phyloP scores from a whole-genome alignment of 208 protist species.

The Trypanosoma scelopori region DNA sequence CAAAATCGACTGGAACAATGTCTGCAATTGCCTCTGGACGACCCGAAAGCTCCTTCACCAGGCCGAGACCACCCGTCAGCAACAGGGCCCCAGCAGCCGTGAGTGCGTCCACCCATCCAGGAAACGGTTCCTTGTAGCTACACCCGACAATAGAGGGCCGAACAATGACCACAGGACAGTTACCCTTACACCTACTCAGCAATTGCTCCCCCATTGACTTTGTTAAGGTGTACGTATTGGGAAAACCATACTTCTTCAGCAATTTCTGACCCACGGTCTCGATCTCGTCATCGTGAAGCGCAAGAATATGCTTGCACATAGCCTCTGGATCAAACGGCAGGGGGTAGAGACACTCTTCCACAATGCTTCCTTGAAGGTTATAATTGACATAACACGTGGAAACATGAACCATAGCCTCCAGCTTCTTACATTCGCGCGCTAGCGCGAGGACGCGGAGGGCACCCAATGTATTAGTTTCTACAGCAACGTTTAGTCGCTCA shows the following conservation, averaged over 20 bases:
- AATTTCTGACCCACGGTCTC: constrained; percentile 29
- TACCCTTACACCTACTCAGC: constrained; percentile 47
- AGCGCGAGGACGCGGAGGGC: constrained; percentile 73
- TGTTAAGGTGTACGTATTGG: constrained; percentile 92
- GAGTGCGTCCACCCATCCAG: constrained; percentile 85
- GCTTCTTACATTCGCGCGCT: constrained; percentile 61
- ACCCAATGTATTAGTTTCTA: constrained; percentile 86
- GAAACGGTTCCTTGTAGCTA: constrained; percentile 69
- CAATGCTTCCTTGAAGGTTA: constrained; percentile 39
- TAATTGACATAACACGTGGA: constrained; percentile 92
- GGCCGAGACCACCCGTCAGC: constrained; percentile 63
- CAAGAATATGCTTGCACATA: constrained; percentile 77
- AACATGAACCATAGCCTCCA: constrained; percentile 82
- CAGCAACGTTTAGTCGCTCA: constrained; percentile 63
- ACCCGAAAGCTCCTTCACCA: constrained; percentile 63
- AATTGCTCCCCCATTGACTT: constrained; percentile 86
- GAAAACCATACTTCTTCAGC: constrained; percentile 70
- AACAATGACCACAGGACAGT: constrained; percentile 69
- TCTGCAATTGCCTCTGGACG: constrained; percentile 50
- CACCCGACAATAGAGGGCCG: constrained; percentile 89
- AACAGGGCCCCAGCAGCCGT: constrained; percentile 77
- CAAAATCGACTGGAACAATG: constrained; percentile 86
- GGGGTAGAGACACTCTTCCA: constrained; percentile 79
- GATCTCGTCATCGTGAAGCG: constrained; percentile 57
- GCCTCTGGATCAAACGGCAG: constrained; percentile 74